Evolutionary conservation across 108 stramenopile genomes (phyloP).

Genomic region (Craspedostauros australis): DNA sequence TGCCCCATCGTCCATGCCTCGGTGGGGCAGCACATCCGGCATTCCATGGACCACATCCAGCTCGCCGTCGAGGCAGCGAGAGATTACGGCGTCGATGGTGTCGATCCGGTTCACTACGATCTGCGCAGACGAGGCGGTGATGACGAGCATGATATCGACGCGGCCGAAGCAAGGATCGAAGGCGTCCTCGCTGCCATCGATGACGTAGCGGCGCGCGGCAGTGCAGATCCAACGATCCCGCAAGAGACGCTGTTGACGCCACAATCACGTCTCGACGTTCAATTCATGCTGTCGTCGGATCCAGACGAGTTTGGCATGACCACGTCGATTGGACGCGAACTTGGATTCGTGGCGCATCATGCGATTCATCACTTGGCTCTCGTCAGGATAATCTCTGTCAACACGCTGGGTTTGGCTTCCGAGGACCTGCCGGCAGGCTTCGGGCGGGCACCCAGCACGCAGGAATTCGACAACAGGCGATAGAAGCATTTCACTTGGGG

Average conservation of each 20-base stretch:
- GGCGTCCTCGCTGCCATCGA: constrained; percentile 29
- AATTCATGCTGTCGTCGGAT: constrained; percentile 66
- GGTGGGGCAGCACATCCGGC: constrained; percentile 88
- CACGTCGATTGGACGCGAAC: constrained; percentile 70
- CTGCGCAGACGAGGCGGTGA: constrained; percentile 62
- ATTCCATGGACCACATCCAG: constrained; percentile 87
- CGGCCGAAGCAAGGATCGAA: constrained; percentile 53
- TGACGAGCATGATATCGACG: constrained; percentile 56
- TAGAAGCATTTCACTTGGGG: background rate
- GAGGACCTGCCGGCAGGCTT: constrained; percentile 57
- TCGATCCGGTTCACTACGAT: constrained; percentile 60
- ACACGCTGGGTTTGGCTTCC: constrained; percentile 33
- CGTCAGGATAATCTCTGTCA: constrained; percentile 73
- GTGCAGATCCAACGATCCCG: background rate
- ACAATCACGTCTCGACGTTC: too few species aligned
- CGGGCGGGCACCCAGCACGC: constrained; percentile 80
- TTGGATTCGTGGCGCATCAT: constrained; percentile 90
- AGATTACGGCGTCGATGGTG: background rate
- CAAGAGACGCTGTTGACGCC: background rate
- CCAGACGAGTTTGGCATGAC: constrained; percentile 46
- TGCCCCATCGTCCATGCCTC: constrained; percentile 76
- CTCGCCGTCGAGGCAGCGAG: constrained; percentile 40
- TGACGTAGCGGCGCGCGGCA: too few species aligned
- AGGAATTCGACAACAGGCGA: constrained; percentile 37
- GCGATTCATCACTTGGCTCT: constrained; percentile 91